Percentiles rank a stretch among this genome's conserved stretches.
phyloP scores from a whole-genome alignment of 257 asterid species.

The Parsonsia alboflavescens region DNA sequence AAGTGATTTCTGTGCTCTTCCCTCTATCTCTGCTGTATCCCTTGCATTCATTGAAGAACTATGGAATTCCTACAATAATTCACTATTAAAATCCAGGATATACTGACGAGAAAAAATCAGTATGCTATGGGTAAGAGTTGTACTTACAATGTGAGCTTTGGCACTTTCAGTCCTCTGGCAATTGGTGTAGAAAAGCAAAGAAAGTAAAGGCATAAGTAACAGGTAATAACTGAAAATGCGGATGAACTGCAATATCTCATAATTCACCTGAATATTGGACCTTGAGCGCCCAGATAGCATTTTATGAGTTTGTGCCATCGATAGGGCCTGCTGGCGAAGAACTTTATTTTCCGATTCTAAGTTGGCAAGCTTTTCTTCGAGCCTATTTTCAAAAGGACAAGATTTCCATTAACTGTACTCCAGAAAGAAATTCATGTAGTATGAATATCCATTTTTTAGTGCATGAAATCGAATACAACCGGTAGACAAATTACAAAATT shows the following conservation, averaged over 20 bases:
- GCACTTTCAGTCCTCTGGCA: conserved; percentile 79
- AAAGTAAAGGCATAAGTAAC: conserved; percentile 24
- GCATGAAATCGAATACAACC: conserved; percentile 1
- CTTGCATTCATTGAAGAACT: conserved; percentile 65
- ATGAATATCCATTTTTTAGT: conserved; percentile 13
- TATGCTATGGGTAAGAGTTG: conserved; percentile 14
- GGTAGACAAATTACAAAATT: background rate
- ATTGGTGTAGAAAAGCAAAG: conserved; percentile 21
- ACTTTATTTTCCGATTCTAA: conserved; percentile 93
- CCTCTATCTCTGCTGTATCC: conserved; percentile 60
- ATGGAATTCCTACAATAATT: conserved; percentile 54
- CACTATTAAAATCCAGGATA: background rate
- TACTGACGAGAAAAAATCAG: conserved; percentile 2
- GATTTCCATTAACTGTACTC: conserved; percentile 20
- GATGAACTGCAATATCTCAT: conserved; percentile 9
- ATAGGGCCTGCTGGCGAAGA: conserved; percentile 96
- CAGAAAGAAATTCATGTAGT: background rate
- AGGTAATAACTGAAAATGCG: conserved; percentile 14
- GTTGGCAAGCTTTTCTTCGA: conserved; percentile 86
- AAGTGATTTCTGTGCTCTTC: conserved; percentile 84
- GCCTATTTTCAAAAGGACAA: conserved; percentile 48
- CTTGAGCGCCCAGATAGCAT: conserved; percentile 74
- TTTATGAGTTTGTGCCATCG: conserved; percentile 86
- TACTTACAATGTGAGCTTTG: conserved; percentile 51
- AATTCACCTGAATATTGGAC: conserved; percentile 74